Evolutionary conservation across 371 early-diverging fungal species (phyloP).

Genomic region (Rhizopus microsporus): DNA sequence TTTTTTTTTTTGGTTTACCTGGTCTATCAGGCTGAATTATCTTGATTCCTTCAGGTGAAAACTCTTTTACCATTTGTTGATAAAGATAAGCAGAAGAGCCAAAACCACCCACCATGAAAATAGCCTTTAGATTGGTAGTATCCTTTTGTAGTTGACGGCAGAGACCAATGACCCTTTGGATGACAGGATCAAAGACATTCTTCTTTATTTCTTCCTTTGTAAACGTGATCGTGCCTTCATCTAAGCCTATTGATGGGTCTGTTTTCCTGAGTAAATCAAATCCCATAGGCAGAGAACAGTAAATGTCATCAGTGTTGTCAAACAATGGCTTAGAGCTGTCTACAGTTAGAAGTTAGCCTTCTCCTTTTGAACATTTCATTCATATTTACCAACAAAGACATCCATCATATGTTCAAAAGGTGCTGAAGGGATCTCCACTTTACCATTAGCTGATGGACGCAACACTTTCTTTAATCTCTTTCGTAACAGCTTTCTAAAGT

Average conservation of each 20-base stretch:
- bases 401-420: slow-evolving; percentile 45
- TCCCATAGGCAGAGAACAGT: slow-evolving; percentile 46
- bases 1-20: slow-evolving; percentile 18
- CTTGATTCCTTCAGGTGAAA: slow-evolving; percentile 35
- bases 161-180: slow-evolving; percentile 47
- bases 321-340: slow-evolving; percentile 43
- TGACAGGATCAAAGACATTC: slow-evolving; percentile 59
- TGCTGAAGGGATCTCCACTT: not conserved
- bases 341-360: slow-evolving; percentile 11
- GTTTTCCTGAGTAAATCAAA: slow-evolving; percentile 45
- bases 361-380: slow-evolving; percentile 20
- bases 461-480: slow-evolving; percentile 34
- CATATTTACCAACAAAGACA: slow-evolving; percentile 33
- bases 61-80: slow-evolving; percentile 39
- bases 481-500: slow-evolving; percentile 36
- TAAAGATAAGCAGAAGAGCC: slow-evolving; percentile 55
- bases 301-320: slow-evolving; percentile 58
- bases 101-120: slow-evolving; percentile 60
- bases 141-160: slow-evolving; percentile 54
- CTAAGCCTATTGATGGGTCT: slow-evolving; percentile 50
- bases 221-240: slow-evolving; percentile 49
- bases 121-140: slow-evolving; percentile 33
- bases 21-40: slow-evolving; percentile 18
- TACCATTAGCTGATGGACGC: slow-evolving; percentile 11
- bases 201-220: slow-evolving; percentile 47